A percentile compares a stretch with the other conserved stretches of the same genome.
Conservation (phyloP, 2,329 filamentous ascomycete species). For the Beauveria scarabaeidicola region DNA sequence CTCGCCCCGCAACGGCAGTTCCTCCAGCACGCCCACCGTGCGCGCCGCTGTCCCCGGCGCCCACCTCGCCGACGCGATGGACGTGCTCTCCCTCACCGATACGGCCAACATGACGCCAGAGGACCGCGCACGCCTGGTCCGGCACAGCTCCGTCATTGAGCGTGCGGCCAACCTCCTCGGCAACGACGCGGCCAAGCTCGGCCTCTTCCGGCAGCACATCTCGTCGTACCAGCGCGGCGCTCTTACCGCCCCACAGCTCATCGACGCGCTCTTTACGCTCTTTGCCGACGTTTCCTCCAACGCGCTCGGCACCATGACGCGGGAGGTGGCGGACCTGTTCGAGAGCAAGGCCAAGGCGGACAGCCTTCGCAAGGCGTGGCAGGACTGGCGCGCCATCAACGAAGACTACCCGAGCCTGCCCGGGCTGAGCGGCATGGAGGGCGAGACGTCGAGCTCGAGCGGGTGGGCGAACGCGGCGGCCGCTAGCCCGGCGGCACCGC, state of each 20-base stretch:
- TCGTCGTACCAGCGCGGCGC: slow-evolving; percentile 65
- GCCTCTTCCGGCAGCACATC: slow-evolving; percentile 69
- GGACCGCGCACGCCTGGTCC: slow-evolving; percentile 70
- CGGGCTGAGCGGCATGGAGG: slow-evolving; percentile 60
- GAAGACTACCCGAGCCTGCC: slow-evolving; percentile 91
- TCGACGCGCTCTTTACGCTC: slow-evolving; percentile 79
- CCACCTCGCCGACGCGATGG: slow-evolving; percentile 31
- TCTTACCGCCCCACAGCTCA: slow-evolving; percentile 65
- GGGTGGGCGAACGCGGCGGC: slow-evolving; percentile 53
- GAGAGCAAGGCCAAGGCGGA: slow-evolving; percentile 71
- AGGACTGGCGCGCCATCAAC: slow-evolving; percentile 91
- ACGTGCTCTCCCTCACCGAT: slow-evolving; percentile 43
- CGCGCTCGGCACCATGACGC: slow-evolving; percentile 79
- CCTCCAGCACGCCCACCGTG: slow-evolving; percentile 15
- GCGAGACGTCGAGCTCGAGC: slow-evolving; percentile 45
- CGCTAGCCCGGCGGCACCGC: slow-evolving; percentile 42
- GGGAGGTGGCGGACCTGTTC: slow-evolving; percentile 87
- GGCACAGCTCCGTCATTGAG: slow-evolving; percentile 78
- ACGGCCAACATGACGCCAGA: slow-evolving; percentile 55
- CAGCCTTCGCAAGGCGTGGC: slow-evolving; percentile 74
- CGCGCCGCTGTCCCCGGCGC: slow-evolving; percentile 14
- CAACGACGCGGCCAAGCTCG: slow-evolving; percentile 66
- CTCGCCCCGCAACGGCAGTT: slow-evolving; percentile 14
- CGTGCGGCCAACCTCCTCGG: slow-evolving; percentile 73
- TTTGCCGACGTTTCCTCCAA: slow-evolving; percentile 70